Evolutionary conservation across 2,329 filamentous ascomycete species (phyloP).

Genomic region (Aspergillus tamarii): DNA sequence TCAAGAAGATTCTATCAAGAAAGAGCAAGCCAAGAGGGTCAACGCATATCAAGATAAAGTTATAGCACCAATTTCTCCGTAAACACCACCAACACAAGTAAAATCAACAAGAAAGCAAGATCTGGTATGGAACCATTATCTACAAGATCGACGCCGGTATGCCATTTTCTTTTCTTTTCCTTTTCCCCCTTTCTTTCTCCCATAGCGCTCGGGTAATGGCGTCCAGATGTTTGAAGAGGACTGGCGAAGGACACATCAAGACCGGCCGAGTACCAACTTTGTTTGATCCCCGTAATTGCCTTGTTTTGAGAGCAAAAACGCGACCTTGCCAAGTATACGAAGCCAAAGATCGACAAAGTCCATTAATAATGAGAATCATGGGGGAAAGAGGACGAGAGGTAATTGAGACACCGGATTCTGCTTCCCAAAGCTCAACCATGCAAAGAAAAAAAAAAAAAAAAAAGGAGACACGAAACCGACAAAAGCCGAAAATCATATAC

Average conservation of each 20-base stretch:
- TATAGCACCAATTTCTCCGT: constrained; percentile 19
- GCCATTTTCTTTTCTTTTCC: background rate
- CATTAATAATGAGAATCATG: background rate
- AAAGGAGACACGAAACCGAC: constrained; percentile 4
- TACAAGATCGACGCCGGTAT: constrained; percentile 20
- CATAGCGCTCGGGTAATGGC: background rate
- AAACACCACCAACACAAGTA: constrained; percentile 18
- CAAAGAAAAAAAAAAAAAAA: background rate
- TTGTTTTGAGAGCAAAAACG: background rate
- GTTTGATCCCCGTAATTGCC: background rate
- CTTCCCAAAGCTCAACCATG: background rate
- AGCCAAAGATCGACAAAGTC: background rate
- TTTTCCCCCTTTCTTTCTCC: background rate
- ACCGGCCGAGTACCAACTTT: background rate
- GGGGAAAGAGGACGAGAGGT: background rate
- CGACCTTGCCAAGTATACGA: background rate
- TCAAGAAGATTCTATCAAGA: constrained; percentile 30
- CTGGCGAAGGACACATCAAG: constrained; percentile 4
- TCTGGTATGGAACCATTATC: constrained; percentile 18
- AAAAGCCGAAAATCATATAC: constrained; percentile 28
- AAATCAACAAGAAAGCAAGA: constrained; percentile 8
- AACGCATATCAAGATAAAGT: constrained; percentile 18
- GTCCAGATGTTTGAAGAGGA: constrained; percentile 2
- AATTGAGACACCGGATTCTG: background rate
- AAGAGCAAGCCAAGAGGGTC: constrained; percentile 17